phyloP scores from a whole-genome alignment of 2,329 filamentous ascomycete genomes.

The Ascochyta rabiei region DNA sequence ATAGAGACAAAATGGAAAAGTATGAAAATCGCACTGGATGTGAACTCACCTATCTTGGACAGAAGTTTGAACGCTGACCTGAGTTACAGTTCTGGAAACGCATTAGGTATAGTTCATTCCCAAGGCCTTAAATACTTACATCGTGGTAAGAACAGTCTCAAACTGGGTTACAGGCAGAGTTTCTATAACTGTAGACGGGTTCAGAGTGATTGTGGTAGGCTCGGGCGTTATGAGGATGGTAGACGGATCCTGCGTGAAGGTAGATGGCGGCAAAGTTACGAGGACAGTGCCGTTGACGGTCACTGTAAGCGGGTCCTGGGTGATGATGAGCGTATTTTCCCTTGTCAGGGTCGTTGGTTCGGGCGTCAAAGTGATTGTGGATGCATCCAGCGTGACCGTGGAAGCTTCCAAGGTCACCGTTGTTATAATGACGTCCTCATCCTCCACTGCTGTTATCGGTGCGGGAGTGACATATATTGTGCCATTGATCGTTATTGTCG shows the following conservation, averaged over 20 bases:
- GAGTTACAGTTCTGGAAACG: not conserved
- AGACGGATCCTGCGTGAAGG: not conserved
- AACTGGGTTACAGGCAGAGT: not conserved
- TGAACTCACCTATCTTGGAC: conserved; percentile 11
- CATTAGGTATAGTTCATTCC: not conserved
- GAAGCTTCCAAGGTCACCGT: conserved; percentile 5
- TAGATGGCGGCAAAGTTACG: not conserved
- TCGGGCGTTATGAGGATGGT: not conserved
- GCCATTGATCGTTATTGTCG: not conserved
- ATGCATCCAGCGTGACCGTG: not conserved
- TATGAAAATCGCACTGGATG: not conserved
- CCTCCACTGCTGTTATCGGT: conserved; percentile 1
- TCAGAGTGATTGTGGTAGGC: not conserved
- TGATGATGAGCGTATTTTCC: too few relatives aligned
- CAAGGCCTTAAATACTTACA: not conserved
- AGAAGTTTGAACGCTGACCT: conserved; percentile 4
- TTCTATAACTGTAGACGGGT: conserved; percentile 1
- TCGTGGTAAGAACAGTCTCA: not conserved
- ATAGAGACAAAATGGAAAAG: too few relatives aligned
- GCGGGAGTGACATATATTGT: conserved; percentile 2
- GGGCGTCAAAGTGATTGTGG: too few relatives aligned
- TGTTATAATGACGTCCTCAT: conserved; percentile 4
- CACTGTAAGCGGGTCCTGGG: too few relatives aligned
- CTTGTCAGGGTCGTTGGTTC: too few relatives aligned
- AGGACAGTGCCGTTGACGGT: too few relatives aligned